Evolutionary conservation across 371 early-diverging fungal species (phyloP), one percentile per base, ranked within the genome.

Genomic region (Gilbertella persicaria): DNA sequence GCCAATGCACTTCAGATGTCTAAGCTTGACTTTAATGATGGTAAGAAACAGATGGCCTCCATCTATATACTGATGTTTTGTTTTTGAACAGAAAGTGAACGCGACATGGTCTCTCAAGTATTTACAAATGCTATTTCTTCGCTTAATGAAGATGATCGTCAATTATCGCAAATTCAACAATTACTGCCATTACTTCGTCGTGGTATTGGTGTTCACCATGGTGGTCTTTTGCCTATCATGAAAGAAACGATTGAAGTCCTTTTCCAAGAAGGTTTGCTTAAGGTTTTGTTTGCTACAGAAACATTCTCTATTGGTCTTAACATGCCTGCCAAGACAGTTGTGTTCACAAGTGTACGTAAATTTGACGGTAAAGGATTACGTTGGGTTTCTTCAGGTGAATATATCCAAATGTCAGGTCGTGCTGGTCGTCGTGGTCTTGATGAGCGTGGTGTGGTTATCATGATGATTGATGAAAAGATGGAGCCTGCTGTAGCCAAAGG

Each of bases 291-390:
- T 88, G 99, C 99, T 30, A 99, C 99, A 1, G 99, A 99, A 70
- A 99, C 99, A 0, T 99, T 99, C 79, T 98, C 99, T 5, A 99
- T 99, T 67, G 99, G 99, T 40, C 71, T 99, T 44, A 99, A 99
- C 81, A 99, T 99, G 99, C 99, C 99, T 35, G 99, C 99, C 48
- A 96, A 96, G 67, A 98, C 99, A 1, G 99, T 99, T 13, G 93
- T 99, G 3, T 99, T 99, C 65, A 98, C 99, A 0, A 82, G 88
- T 49, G 93, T 98, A 10, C 90, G 92, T 60, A 99, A 99, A 64
- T 99, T 89, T 70, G 99, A 99, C 72, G 99, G 99, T 49, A 85
- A 87, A 53, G 79, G 83, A 28, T 78, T 70, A 20, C 86, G 99
- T 51, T 92, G 93, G 86, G 84, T 99, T 0, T 75, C 85, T 0